Base-by-base conservation (phyloP, 2,329 filamentous ascomycete genomes). In the Talaromyces sp. region DNA sequence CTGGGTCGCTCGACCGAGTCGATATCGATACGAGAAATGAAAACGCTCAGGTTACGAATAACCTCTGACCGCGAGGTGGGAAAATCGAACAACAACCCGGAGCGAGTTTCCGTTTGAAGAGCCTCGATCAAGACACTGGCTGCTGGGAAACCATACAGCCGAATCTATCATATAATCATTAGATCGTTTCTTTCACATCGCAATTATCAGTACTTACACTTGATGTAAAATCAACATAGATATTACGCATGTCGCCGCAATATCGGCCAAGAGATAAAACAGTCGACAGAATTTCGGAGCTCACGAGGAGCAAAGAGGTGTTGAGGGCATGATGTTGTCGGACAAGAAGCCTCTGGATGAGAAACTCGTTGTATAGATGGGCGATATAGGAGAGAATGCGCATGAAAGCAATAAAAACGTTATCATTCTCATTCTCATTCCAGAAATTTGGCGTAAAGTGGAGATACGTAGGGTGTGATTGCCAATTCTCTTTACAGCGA, bases 281-380 rank as follows among this genome's bases (percentile, higher is more conserved):
- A 7, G 48, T 58, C 6, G 56, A 58, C 17, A 58, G 13, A 37
- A 58, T 31, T 1, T 58, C 39, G 7, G 46, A 19, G 31, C 56
- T 58, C 15, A 58, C 48, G 11, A 37, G 53, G 10, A 58, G 28
- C 21, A 53, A 17, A 13, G 25, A 6, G 2, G 28, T 17, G 11
- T 53, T 58, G 1, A 13, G n/a, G 3, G 21, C 46, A 4, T 53
- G 28, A 10, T 52, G 22, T 15, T 39, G 37, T 28, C 48, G 17
- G n/a, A 45, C 56, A 5, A 58, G 39, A 19, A 58, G n/a, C 8
- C 15, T 45, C n/a, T 58, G 56, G 13, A 58, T 37, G 15, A 58
- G 36, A 19, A 58, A 43, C 1, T 53, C 37, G 39, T 58, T 53
- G 4, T 58, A 22, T 2, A 53, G 33, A 33, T 58, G n/a, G 5